These are phyloP conservation scores for Sphenostylis stenocarpa DNA, from an alignment of 306 rosid species.

Conservation along the genomic window DNA sequence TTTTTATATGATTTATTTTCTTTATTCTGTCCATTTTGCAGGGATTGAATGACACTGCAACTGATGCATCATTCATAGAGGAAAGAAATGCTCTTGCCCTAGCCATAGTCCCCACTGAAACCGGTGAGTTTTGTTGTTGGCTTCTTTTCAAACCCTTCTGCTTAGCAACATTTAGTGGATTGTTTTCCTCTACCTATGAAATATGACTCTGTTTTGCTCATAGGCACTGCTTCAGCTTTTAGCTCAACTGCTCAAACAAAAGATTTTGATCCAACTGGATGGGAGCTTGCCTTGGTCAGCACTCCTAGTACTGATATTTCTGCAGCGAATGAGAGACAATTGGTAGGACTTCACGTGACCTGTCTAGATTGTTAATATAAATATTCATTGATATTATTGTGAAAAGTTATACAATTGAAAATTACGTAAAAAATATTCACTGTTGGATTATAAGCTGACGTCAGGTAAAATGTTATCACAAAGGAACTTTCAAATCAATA, in stretches of 20 bases:
- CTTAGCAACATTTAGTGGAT: slow-evolving; percentile 22
- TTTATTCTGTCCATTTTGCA: slow-evolving; percentile 40
- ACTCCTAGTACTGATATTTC: slow-evolving; percentile 90
- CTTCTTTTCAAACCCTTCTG: slow-evolving; percentile 29
- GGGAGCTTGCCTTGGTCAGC: slow-evolving; percentile 96
- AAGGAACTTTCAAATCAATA: background rate
- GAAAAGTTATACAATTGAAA: background rate
- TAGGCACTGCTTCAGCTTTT: slow-evolving; percentile 66
- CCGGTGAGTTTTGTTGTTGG: slow-evolving; percentile 45
- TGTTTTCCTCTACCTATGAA: slow-evolving; percentile 24
- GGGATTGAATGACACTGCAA: slow-evolving; percentile 72
- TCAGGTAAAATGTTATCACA: background rate
- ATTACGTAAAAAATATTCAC: background rate
- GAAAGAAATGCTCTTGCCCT: slow-evolving; percentile 90
- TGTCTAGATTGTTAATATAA: background rate
- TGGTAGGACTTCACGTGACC: slow-evolving; percentile 60
- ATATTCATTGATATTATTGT: background rate
- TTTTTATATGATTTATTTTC: slow-evolving; percentile 1
- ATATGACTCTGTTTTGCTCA: slow-evolving; percentile 24
- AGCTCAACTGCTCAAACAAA: slow-evolving; percentile 59
- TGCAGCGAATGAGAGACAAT: slow-evolving; percentile 79
- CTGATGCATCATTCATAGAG: slow-evolving; percentile 75
- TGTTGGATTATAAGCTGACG: background rate
- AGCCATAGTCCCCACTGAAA: slow-evolving; percentile 80
- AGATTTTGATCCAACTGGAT: slow-evolving; percentile 90